phyloP scores from a whole-genome alignment of 768 basidiomycete genomes.

The Amylocystis lapponica region DNA sequence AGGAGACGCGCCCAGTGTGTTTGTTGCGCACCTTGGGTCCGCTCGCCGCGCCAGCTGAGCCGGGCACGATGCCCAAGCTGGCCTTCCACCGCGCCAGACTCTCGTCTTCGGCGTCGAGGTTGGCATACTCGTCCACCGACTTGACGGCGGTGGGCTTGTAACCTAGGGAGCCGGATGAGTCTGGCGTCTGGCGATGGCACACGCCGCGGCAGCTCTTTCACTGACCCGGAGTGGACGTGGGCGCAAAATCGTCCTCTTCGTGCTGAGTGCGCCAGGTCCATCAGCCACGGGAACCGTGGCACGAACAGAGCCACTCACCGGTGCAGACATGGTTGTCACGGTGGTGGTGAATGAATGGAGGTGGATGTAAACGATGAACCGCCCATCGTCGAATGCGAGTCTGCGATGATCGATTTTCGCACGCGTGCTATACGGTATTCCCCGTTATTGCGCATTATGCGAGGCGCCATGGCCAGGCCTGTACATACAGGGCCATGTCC shows the following conservation, averaged over 20 bases:
- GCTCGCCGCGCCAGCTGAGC: slow-evolving; percentile 29
- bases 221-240: slow-evolving; percentile 63
- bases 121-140: slow-evolving; percentile 74
- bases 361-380: slow-evolving; percentile 16
- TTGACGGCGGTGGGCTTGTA: slow-evolving; percentile 71
- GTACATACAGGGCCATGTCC: no score
- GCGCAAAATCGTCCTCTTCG: slow-evolving; percentile 67
- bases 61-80: slow-evolving; percentile 76
- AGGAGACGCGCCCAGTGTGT: background rate
- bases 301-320: slow-evolving; percentile 36
- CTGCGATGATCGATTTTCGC: slow-evolving; percentile 61
- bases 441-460: slow-evolving; percentile 38
- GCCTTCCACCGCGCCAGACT: slow-evolving; percentile 95
- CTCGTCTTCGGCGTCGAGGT: slow-evolving; percentile 87
- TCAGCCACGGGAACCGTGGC: no score
- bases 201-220: background rate
- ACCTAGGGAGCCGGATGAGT: slow-evolving; percentile 34
- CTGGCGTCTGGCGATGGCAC: background rate
- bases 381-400: slow-evolving; percentile 2
- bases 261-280: slow-evolving; percentile 28
- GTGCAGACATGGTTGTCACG: slow-evolving; percentile 43
- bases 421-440: slow-evolving; percentile 47
- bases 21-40: slow-evolving; percentile 60
- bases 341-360: slow-evolving; percentile 12
- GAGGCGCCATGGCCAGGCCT: no score